Evolutionary conservation across 2,329 filamentous ascomycete genomes (phyloP), one percentile per base, ranked within the genome.

Genomic region (Juglanconis oblonga): DNA sequence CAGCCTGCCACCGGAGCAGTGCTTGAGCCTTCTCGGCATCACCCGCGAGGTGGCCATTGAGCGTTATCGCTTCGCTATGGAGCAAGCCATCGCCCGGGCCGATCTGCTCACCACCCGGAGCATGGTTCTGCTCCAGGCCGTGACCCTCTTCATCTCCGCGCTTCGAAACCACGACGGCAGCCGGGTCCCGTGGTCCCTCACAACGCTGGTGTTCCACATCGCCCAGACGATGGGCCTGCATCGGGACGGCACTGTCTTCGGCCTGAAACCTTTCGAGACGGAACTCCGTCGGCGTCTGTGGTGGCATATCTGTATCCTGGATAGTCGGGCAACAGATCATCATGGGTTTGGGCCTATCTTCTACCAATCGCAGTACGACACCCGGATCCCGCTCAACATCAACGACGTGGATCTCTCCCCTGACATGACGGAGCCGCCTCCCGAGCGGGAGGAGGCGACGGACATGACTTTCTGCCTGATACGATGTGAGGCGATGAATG

Each of bases 201-300:
- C 82, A 0, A 85, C 84, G 0, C 74, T 87, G 6, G 78, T 80
- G 7, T 77, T 83, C 14, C 72, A 79, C 5, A 78, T 83, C 68
- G 80, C 74, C 0, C 77, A 79, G n/a, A 74, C 77, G n/a, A 71
- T 84, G 32, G 77, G 80, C 0, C 68, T 83, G 49, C 77, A 82
- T 57, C 71, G 78, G 11, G 83, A 86, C 48, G 77, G 79, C 29
- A 70, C 72, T 2, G 67, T 72, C 38, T 77, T 77, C 67, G 79
- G 68, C 8, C 66, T 87, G 2, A 76, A 75, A 0, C 78, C 81
- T 0, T 87, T 85, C 57, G 82, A 87, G 38, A 77, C 79, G 1
- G 83, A 88, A 66, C 81, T 86, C 66, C 77, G 84, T 5, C 76
- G 85, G 10, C 75, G 85, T 0, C 69, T 86, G 1, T 87, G 85